Base-by-base conservation (phyloP, 2,329 filamentous ascomycete genomes). In the Fusarium subglutinans region DNA sequence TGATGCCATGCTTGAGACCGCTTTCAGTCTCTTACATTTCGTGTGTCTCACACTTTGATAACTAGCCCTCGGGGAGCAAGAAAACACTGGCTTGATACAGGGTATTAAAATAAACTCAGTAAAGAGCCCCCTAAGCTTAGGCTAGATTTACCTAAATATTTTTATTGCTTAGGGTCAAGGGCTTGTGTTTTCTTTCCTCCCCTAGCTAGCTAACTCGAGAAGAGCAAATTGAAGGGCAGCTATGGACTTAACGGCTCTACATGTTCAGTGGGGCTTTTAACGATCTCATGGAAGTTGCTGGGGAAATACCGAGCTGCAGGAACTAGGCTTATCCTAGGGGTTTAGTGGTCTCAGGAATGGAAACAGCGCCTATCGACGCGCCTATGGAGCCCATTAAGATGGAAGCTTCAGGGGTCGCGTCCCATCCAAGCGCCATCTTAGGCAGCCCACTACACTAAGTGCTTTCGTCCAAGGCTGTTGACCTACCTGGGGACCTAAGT, bases 291-390 rank as follows among this genome's bases (percentile, higher is more conserved):
- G 45, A 48, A 62, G 76, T 78, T 77, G 76, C 74, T 75, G 40
- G 56, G 74, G 76, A 66, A 76, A 76, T 71, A 63, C 59, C 62
- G 30, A 60, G 59, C 40, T 66, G 62, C 64, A 68, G 64, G 55
- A 67, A 62, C 68, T 76, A 77, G 41, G 55, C 60, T 47, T 43
- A 15, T 77, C 68, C 47, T 57, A 67, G 65, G 35, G 50, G 41
- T 54, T 37, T 47, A 62, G 63, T 67, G 62, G 57, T 65, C 22
- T 28, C 48, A 57, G 55, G 56, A 69, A 53, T 63, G 53, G 63
- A 51, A 59, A 58, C n/a, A 66, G 66, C 72, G 76, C 69, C 67
- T 69, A 57, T 58, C 59, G 54, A 73, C 73, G 73, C 76, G 71
- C 72, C 40, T 43, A 51, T 43, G 51, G 51, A 43, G 24, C 26